phyloP scores from a whole-genome alignment of 768 basidiomycete species.

The Tulasnella sp. region DNA sequence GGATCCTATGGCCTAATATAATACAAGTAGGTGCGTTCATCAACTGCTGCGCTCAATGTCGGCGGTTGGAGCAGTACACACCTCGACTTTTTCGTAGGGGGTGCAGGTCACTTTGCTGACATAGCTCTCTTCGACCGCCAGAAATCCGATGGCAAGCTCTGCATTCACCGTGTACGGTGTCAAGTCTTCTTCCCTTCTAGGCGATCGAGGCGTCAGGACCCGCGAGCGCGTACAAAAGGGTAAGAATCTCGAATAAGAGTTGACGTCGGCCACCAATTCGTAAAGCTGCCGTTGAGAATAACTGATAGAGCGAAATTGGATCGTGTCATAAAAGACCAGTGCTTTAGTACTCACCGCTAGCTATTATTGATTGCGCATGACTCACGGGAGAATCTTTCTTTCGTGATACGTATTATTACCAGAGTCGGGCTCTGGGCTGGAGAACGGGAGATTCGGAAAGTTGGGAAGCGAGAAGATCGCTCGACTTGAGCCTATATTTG shows the following conservation, averaged over 20 bases:
- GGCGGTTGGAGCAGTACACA: constrained; percentile 34
- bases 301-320: constrained; percentile 30
- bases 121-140: constrained; percentile 79
- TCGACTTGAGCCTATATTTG: not conserved
- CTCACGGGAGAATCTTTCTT: constrained; percentile 79
- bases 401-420: constrained; percentile 63
- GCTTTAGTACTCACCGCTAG: not conserved
- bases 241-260: constrained; percentile 73
- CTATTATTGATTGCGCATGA: constrained; percentile 18
- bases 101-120: constrained; percentile 70
- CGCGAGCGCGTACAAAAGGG: constrained; percentile 77
- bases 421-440: constrained; percentile 21
- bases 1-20: constrained; percentile 50
- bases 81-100: constrained; percentile 71
- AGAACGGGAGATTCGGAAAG: not conserved
- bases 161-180: constrained; percentile 50
- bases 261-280: constrained; percentile 75
- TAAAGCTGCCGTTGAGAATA: constrained; percentile 74
- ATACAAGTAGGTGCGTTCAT: constrained; percentile 9
- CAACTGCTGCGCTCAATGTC: not conserved
- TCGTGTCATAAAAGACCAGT: not conserved
- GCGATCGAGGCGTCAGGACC: constrained; percentile 36
- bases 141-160: constrained; percentile 81
- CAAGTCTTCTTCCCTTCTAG: constrained; percentile 23
- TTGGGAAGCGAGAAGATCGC: constrained; percentile 5